Percentiles rank a stretch among this genome's conserved stretches.
These are phyloP conservation scores for Bruguiera sexangula DNA, from an alignment of 345 rosid species.

Conservation along the genomic window DNA sequence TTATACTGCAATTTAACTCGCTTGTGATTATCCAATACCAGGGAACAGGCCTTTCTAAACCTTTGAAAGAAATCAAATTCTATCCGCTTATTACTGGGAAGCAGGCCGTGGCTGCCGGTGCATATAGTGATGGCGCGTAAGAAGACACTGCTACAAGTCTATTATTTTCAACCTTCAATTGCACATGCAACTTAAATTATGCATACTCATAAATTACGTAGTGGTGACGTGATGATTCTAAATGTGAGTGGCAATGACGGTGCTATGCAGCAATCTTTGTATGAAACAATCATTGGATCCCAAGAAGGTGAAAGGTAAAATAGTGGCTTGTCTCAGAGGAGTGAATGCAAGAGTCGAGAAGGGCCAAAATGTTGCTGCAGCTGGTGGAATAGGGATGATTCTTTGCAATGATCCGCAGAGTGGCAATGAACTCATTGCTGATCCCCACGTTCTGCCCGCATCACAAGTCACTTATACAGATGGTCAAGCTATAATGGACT, in stretches of 20 bases:
- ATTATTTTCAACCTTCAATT: too few species aligned
- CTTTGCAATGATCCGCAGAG: slow-evolving; percentile 31
- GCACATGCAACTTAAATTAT: too few species aligned
- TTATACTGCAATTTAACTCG: too few species aligned
- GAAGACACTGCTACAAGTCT: not conserved
- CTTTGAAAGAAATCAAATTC: slow-evolving; percentile 9
- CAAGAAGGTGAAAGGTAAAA: slow-evolving; percentile 55
- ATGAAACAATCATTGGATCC: slow-evolving; percentile 43
- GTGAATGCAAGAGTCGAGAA: slow-evolving; percentile 28
- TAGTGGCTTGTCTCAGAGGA: slow-evolving; percentile 44
- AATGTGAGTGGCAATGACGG: not conserved
- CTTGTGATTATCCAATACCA: not conserved
- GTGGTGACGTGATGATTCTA: not conserved
- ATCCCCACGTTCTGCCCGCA: slow-evolving; percentile 46
- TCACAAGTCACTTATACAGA: slow-evolving; percentile 36
- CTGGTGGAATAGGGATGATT: slow-evolving; percentile 59
- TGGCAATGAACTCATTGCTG: slow-evolving; percentile 35
- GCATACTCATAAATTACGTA: too few species aligned
- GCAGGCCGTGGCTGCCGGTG: not conserved
- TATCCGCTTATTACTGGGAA: slow-evolving; percentile 18
- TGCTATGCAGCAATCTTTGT: slow-evolving; percentile 18
- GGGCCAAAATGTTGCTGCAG: slow-evolving; percentile 31
- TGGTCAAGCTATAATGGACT: slow-evolving; percentile 33
- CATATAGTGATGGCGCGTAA: slow-evolving; percentile 17
- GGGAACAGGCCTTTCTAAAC: slow-evolving; percentile 22